A percentile compares a stretch with the other conserved stretches of the same genome.
Conservation (phyloP, 306 rosid species). For the Lupinus albus region DNA sequence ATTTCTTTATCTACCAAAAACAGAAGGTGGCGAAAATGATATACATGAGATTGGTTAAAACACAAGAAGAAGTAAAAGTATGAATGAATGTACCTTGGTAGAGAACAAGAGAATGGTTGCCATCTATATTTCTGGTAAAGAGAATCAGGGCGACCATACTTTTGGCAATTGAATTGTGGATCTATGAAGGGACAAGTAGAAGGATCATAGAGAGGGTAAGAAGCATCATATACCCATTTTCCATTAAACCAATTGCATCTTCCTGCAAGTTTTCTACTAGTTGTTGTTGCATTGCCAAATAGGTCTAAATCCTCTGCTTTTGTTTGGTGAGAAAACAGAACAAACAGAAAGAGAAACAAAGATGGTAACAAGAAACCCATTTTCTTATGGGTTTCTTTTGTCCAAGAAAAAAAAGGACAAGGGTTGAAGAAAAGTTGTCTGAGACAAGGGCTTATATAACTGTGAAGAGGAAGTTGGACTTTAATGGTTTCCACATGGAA, state of each 20-base stretch:
- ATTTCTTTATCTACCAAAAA: background rate
- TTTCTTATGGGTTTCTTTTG: slow-evolving; percentile 58
- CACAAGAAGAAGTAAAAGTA: background rate
- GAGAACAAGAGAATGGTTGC: slow-evolving; percentile 77
- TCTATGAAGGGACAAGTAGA: slow-evolving; percentile 85
- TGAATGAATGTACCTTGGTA: slow-evolving; percentile 66
- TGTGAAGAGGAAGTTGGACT: background rate
- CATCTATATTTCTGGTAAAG: slow-evolving; percentile 75
- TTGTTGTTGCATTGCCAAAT: slow-evolving; percentile 33
- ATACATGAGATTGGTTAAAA: background rate
- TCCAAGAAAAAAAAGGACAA: slow-evolving; percentile 39
- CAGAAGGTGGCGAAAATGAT: background rate
- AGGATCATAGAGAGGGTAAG: slow-evolving; percentile 75
- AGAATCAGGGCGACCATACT: slow-evolving; percentile 79
- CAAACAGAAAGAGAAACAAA: slow-evolving; percentile 39
- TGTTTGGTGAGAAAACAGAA: slow-evolving; percentile 53
- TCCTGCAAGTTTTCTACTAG: slow-evolving; percentile 57
- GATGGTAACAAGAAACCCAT: slow-evolving; percentile 61
- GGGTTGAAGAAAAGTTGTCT: slow-evolving; percentile 54
- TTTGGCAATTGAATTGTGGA: slow-evolving; percentile 86
- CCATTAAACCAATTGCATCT: slow-evolving; percentile 71
- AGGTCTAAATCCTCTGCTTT: slow-evolving; percentile 45
- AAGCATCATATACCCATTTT: slow-evolving; percentile 76
- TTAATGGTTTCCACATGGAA: slow-evolving; percentile 39
- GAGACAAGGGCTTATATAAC: slow-evolving; percentile 53